Percentiles rank a stretch among this genome's conserved stretches.
Conservation (phyloP, 768 basidiomycete species). For the Trametes elegans region DNA sequence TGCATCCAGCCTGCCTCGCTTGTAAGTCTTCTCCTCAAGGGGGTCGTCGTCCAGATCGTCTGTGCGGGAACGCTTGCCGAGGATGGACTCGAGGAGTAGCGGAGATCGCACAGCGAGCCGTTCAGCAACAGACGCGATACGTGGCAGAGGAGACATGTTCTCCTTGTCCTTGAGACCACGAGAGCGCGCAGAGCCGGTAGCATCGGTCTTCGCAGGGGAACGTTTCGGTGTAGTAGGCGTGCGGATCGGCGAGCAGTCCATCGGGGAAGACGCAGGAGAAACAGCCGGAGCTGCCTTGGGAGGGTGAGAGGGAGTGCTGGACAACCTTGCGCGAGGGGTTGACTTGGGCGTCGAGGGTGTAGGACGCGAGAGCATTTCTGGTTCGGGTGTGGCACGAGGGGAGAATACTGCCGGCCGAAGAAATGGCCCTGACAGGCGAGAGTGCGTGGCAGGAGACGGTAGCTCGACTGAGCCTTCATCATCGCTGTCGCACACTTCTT, state of each 20-base stretch:
- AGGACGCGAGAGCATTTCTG: background rate
- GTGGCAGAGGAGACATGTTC: constrained; percentile 46
- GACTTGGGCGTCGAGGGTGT: constrained; percentile 18
- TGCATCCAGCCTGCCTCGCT: constrained; percentile 15
- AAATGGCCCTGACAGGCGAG: background rate
- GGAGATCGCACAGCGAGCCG: constrained; percentile 43
- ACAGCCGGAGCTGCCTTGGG: background rate
- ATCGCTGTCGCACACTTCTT: constrained; percentile 7
- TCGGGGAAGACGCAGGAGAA: background rate
- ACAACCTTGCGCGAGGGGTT: background rate
- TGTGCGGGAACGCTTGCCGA: constrained; percentile 33
- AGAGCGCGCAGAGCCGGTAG: constrained; percentile 23
- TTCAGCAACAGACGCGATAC: constrained; percentile 42
- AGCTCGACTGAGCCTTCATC: constrained; percentile 8
- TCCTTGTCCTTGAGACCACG: constrained; percentile 51
- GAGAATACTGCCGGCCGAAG: background rate
- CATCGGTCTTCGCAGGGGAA: constrained; percentile 17
- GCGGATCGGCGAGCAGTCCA: constrained; percentile 3
- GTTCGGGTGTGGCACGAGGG: background rate
- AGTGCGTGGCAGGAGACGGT: constrained; percentile 7
- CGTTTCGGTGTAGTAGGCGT: constrained; percentile 20
- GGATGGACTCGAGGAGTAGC: constrained; percentile 44
- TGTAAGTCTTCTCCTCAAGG: constrained; percentile 12
- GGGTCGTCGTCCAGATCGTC: constrained; percentile 26
- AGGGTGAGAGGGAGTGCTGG: background rate